Evolutionary conservation across 345 rosid genomes (phyloP).

Genomic region (Aegle marmelos): DNA sequence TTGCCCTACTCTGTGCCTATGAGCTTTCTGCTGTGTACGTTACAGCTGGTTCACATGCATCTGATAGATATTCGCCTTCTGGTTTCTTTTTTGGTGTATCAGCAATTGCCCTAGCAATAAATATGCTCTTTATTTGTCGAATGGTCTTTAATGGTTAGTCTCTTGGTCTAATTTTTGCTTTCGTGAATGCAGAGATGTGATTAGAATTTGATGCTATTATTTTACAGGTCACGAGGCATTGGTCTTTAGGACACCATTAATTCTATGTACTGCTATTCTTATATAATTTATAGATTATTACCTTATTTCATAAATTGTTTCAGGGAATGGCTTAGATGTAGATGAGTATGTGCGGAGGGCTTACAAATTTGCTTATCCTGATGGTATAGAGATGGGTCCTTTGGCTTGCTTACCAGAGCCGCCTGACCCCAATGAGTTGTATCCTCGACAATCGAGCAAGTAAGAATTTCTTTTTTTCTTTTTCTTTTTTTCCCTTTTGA

Average conservation of each 20-base stretch:
- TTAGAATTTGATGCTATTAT: conserved; percentile 10
- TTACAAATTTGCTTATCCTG: conserved; percentile 96
- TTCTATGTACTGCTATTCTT: conserved; percentile 2
- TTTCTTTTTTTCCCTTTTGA: background rate
- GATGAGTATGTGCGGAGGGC: conserved; percentile 98
- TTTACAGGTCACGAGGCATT: conserved; percentile 7
- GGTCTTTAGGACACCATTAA: conserved; percentile 1
- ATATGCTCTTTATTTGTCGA: conserved; percentile 97
- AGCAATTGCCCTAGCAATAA: conserved; percentile 94
- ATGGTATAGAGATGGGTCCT: conserved; percentile 94
- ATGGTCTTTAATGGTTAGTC: conserved; percentile 96
- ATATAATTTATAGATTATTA: conserved; percentile 1
- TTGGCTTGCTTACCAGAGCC: conserved; percentile 91
- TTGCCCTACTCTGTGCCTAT: conserved; percentile 89
- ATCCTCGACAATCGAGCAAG: conserved; percentile 96
- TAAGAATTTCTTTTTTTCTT: conserved; percentile 20
- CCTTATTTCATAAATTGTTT: conserved; percentile 15
- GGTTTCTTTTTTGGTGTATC: conserved; percentile 99
- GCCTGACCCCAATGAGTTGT: conserved; percentile 90
- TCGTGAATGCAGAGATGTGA: conserved; percentile 6
- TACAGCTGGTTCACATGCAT: conserved; percentile 80
- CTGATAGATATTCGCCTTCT: conserved; percentile 91
- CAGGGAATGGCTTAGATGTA: conserved; percentile 98
- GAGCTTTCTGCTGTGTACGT: conserved; percentile 98
- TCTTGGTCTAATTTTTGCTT: conserved; percentile 14